A percentile compares a stretch with the other conserved stretches of the same genome.
Conservation (phyloP, 257 asterid genomes). For the Paraleonurus japonicus region DNA sequence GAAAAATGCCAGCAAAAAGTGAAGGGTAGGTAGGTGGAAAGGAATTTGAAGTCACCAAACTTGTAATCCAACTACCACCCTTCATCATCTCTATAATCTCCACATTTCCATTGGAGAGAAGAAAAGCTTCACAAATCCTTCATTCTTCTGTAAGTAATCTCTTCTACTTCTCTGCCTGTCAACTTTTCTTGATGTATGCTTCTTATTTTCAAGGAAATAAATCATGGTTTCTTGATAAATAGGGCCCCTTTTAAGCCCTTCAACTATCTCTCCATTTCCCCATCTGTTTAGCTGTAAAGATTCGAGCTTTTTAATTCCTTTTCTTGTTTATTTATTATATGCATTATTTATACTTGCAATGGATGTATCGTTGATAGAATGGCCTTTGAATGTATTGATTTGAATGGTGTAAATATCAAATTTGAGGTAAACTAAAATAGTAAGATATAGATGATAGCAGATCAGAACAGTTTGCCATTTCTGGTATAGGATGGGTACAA, state of each 20-base stretch:
- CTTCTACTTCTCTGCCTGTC: no score
- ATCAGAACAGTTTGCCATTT: background rate
- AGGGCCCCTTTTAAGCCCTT: background rate
- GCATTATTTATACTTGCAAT: background rate
- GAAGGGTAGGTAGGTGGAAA: background rate
- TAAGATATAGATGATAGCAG: background rate
- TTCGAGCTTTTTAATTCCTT: background rate
- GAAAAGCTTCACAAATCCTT: background rate
- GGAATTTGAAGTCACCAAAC: background rate
- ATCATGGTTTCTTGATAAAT: background rate
- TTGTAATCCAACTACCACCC: background rate
- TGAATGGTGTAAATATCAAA: background rate
- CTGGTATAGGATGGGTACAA: background rate
- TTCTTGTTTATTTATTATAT: background rate
- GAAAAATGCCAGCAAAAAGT: no score
- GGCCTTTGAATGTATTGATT: background rate
- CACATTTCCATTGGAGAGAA: background rate
- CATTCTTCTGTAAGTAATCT: conserved; percentile 11
- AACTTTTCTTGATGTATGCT: background rate
- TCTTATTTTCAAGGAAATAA: background rate
- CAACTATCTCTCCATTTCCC: background rate
- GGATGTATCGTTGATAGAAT: background rate
- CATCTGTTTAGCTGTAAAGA: background rate
- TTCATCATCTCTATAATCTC: background rate
- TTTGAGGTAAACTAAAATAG: background rate